Base-by-base conservation (phyloP, 106 monocot species). In the Dendrobium nobile region DNA sequence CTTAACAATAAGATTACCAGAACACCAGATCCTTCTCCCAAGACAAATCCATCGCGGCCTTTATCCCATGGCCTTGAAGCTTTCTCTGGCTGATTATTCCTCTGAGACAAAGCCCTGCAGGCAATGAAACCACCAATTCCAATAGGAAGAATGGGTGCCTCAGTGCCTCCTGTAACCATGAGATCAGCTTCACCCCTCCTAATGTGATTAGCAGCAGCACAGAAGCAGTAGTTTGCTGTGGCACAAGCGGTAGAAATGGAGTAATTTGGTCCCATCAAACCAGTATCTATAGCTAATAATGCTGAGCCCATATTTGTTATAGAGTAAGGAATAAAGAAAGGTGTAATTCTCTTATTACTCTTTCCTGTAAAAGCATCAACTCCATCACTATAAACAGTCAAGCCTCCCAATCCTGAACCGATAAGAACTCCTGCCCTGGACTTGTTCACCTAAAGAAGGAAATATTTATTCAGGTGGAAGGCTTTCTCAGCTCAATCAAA, bases 131-230 rank as follows among this genome's bases (percentile, higher is more conserved):
- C 88, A 31, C 82, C 88, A 74, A 90, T 56, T 8, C 82, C 87
- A 43, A 75, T 85, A 1, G 90, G 90, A 17, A 82, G 18, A 70
- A 90, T 80, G 0, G 86, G 78, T 19, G 90, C 85, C 20, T 90
- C 88, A 0, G 88, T 87, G 4, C 91, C 91, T 4, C 91, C 91
- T 26, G 79, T 82, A 7, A 91, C 10, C 78, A 91, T 88, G 3
- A 91, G 59, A 51, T 91, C 91, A 42, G 86, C 88, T 40, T 88
- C 91, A 15, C 91, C 91, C 6, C 83, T 78, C 11, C 84, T 78
- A 4, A 91, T 91, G 65, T 91, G 91, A 54, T 88, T 91, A 10
- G 88, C 91, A 28, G 91, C 91, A 22, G 88, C 82, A 76, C 81
- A 88, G 74, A 91, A 73, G 79, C 91, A 91, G 61, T 82, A 88